These are phyloP conservation scores for Vicia faba DNA, from an alignment of 306 rosid genomes.

Conservation along the genomic window DNA sequence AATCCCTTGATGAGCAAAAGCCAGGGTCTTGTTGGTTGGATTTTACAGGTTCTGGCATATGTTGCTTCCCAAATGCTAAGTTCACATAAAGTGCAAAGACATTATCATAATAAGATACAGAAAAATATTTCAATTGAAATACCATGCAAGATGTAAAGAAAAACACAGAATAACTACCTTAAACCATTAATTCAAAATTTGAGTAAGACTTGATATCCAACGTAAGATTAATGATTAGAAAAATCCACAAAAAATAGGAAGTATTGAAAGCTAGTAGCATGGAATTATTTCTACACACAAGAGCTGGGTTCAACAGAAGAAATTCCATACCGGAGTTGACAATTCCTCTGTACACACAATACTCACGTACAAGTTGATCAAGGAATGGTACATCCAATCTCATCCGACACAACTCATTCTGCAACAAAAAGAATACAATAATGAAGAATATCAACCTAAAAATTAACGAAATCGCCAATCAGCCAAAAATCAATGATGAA, in stretches of 20 bases:
- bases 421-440: slow-evolving; percentile 44
- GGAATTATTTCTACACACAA: slow-evolving; percentile 12
- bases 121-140: slow-evolving; percentile 14
- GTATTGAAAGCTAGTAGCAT: not conserved
- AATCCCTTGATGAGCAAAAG: slow-evolving; percentile 60
- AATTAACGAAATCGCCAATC: not conserved
- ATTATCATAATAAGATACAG: slow-evolving; percentile 33
- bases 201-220: not conserved
- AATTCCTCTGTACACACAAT: slow-evolving; percentile 95
- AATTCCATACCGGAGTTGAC: slow-evolving; percentile 66
- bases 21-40: slow-evolving; percentile 55
- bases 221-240: slow-evolving; percentile 23
- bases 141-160: slow-evolving; percentile 21
- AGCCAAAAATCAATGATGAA: slow-evolving; percentile 4
- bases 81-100: slow-evolving; percentile 38
- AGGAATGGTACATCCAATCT: slow-evolving; percentile 78
- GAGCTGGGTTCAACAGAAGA: slow-evolving; percentile 40
- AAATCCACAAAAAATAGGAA: slow-evolving; percentile 12
- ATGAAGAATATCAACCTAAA: slow-evolving; percentile 24
- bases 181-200: slow-evolving; percentile 7
- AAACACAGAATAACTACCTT: not conserved
- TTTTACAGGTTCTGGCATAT: slow-evolving; percentile 53
- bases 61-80: slow-evolving; percentile 55
- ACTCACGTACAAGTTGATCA: slow-evolving; percentile 95
- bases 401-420: slow-evolving; percentile 94